These are phyloP conservation scores for Alternaria angustiovoidea DNA, from an alignment of 2,329 filamentous ascomycete genomes.

Conservation along the genomic window DNA sequence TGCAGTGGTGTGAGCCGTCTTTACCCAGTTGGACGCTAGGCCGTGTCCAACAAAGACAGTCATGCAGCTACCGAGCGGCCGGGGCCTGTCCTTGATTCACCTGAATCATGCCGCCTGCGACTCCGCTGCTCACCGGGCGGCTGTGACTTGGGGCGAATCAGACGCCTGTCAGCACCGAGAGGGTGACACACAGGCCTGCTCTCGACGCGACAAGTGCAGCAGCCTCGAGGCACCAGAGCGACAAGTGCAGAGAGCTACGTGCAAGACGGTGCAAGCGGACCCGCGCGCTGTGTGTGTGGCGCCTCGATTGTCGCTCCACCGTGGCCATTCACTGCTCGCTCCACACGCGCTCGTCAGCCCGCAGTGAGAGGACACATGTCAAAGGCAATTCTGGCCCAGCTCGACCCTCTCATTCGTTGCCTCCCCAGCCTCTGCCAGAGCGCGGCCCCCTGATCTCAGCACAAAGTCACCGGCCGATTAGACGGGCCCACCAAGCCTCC, in stretches of 20 bases:
- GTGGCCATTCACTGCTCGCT: conserved; percentile 16
- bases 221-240: conserved; percentile 33
- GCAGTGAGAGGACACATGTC: conserved; percentile 29
- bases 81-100: conserved; percentile 36
- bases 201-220: conserved; percentile 42
- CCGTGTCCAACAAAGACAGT: conserved; percentile 28
- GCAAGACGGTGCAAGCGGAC: conserved; percentile 8
- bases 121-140: conserved; percentile 35
- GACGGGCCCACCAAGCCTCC: conserved; percentile 14
- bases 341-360: conserved; percentile 34
- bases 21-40: conserved; percentile 25
- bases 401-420: conserved; percentile 1
- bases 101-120: conserved; percentile 33
- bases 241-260: neutral
- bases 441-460: conserved; percentile 19
- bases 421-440: conserved; percentile 2
- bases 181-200: conserved; percentile 37
- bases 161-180: conserved; percentile 20
- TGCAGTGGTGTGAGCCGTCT: conserved; percentile 27
- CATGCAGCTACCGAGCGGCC: conserved; percentile 32
- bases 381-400: conserved; percentile 14
- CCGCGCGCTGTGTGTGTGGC: conserved; percentile 25
- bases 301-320: conserved; percentile 15
- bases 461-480: conserved; percentile 19
- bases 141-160: conserved; percentile 33